Base-by-base conservation (phyloP, 192 early-diverging fungal species). In the Coemansia sp. region DNA sequence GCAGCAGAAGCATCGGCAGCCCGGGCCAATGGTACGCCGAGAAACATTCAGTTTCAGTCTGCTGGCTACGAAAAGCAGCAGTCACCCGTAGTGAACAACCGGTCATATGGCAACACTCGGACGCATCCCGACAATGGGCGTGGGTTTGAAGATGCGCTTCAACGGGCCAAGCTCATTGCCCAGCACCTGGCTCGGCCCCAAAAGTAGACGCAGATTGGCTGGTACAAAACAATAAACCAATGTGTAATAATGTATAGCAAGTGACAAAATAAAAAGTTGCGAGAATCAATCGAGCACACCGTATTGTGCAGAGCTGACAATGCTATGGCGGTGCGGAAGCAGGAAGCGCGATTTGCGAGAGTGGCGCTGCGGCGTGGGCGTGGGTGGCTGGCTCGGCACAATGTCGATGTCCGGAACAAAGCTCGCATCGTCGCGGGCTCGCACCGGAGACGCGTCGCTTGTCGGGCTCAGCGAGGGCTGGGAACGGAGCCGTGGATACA, bases 401-500 rank as follows among this genome's bases (percentile, higher is more conserved):
- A 53, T 56, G 15, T 66, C 64, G 3, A 46, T 56, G 20, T 79
- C 71, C 2, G 76, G 64, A 20, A 70, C 76, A 64, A 67, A 66
- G 10, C 38, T 49, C 12, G 60, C 57, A 10, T 70, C 68, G 19
- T 60, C 31, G 34, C 36, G 22, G 10, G 58, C 44, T 0, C 21
- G 57, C 15, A 42, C 25, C 15, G 46, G 31, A 9, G 65, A 59
- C 46, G 36, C 49, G 34, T 44, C 65, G 7, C 46, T 59, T 2
- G 65, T 57, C 26, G 38, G 61, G 51, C 66, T 46, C 6, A 66
- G 75, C 31, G 70, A 69, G 3, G 75, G 75, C 70, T 78, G 75
- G 17, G 75, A 78, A 56, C 75, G 75, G 11, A 78, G 60, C 5
- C 70, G 70, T 34, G 75, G 75, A 28, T 78, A 78, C 8, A 23